Conservation (phyloP, 495 filamentous ascomycete genomes). For the Tuber brumale region DNA sequence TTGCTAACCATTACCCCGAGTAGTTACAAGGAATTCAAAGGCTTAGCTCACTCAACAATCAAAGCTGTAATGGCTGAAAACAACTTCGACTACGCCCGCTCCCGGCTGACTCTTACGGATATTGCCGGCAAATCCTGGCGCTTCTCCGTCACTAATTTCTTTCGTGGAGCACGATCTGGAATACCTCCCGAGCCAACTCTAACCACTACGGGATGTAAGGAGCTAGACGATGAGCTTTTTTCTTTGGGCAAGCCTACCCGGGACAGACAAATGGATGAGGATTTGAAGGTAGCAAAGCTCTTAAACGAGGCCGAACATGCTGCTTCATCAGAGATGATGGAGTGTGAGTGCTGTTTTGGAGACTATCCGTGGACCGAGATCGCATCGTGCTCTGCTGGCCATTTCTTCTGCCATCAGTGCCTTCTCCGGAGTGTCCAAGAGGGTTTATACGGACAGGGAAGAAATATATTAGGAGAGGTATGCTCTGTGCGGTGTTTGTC, state of each 20-base stretch:
- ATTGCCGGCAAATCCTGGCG: conserved; percentile 79
- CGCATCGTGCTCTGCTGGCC: conserved; percentile 64
- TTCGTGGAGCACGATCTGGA: conserved; percentile 56
- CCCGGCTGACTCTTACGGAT: conserved; percentile 65
- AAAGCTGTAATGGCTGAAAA: conserved; percentile 82
- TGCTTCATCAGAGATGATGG: conserved; percentile 58
- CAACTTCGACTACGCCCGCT: conserved; percentile 79
- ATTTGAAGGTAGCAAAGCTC: conserved; percentile 57
- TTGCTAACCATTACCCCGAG: conserved; percentile 20
- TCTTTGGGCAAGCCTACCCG: conserved; percentile 52
- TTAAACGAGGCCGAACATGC: conserved; percentile 73
- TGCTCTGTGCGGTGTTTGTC: conserved; percentile 76
- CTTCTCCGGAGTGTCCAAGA: conserved; percentile 71
- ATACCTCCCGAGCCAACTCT: conserved; percentile 57
- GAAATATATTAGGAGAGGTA: conserved; percentile 63
- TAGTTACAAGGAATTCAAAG: conserved; percentile 72
- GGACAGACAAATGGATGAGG: conserved; percentile 55
- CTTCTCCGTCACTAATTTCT: conserved; percentile 66
- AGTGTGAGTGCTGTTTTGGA: conserved; percentile 86
- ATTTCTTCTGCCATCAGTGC: conserved; percentile 82
- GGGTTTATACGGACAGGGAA: conserved; percentile 83
- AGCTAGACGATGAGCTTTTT: conserved; percentile 75
- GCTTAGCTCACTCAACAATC: conserved; percentile 69
- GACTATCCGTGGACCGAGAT: conserved; percentile 75
- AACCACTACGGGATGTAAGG: conserved; percentile 63